phyloP scores from a whole-genome alignment of 768 basidiomycete species.

The Terana coerulea region DNA sequence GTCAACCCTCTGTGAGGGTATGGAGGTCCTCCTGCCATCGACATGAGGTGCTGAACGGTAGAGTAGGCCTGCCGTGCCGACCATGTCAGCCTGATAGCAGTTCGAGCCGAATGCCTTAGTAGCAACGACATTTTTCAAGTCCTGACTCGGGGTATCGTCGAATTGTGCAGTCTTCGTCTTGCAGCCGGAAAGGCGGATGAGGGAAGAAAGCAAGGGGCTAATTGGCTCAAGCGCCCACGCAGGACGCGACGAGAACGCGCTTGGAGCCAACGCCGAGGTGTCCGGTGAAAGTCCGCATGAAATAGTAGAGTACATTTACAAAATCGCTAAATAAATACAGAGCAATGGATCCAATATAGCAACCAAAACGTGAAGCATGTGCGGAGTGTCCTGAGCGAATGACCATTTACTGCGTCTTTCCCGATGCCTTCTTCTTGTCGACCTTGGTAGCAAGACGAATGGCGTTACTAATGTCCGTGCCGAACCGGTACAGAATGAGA shows the following conservation, averaged over 20 bases:
- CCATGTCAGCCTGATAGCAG: no score
- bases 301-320: no score
- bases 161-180: not conserved
- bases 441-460: slow-evolving; percentile 31
- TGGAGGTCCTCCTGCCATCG: slow-evolving; percentile 2
- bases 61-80: not conserved
- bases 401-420: slow-evolving; percentile 29
- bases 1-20: slow-evolving; percentile 15
- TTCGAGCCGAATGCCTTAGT: not conserved
- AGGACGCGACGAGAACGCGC: no score
- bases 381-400: no score
- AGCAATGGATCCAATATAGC: no score
- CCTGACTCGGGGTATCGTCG: not conserved
- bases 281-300: no score
- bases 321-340: no score
- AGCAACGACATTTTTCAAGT: not conserved
- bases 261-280: no score
- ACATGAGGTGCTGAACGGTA: slow-evolving; percentile 1
- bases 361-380: no score
- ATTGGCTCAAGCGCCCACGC: no score
- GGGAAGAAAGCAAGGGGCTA: no score
- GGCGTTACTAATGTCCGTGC: slow-evolving; percentile 53
- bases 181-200: no score
- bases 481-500: slow-evolving; percentile 55
- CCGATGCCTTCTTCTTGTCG: slow-evolving; percentile 25